These are phyloP conservation scores for Melanomma pulvis-pyrius DNA, from an alignment of 495 filamentous ascomycete genomes.

Conservation along the genomic window DNA sequence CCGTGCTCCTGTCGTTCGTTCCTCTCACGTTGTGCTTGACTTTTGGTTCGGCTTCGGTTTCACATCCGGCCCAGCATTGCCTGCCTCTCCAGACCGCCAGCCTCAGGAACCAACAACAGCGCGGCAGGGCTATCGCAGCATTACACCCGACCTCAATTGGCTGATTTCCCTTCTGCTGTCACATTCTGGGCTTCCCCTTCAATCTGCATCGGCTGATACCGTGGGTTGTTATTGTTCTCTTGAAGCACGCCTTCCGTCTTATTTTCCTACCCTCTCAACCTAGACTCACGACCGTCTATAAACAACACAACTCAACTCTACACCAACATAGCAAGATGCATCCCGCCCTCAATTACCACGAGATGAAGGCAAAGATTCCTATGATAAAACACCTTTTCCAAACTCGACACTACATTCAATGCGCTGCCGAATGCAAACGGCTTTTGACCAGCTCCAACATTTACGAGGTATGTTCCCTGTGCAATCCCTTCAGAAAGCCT, in stretches of 20 bases:
- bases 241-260: background rate
- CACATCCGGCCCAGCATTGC: conserved; percentile 11
- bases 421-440: conserved; percentile 20
- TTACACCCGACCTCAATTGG: conserved; percentile 23
- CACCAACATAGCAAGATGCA: conserved; percentile 10
- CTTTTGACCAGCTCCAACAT: conserved; percentile 14
- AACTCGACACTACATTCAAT: conserved; percentile 35
- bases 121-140: conserved; percentile 2
- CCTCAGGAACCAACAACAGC: conserved; percentile 17
- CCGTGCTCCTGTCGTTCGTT: conserved; percentile 16
- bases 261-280: background rate
- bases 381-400: conserved; percentile 36
- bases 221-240: conserved; percentile 4
- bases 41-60: conserved; percentile 20
- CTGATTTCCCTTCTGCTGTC: conserved; percentile 10
- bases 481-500: background rate
- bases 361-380: conserved; percentile 20
- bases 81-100: background rate
- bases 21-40: background rate
- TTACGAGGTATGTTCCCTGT: conserved; percentile 18
- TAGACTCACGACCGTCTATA: background rate
- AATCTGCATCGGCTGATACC: conserved; percentile 6
- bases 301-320: background rate
- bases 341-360: background rate
- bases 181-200: conserved; percentile 8